Evolutionary conservation across 2,329 filamentous ascomycete genomes (phyloP).

Genomic region (Chaetomium strumarium): DNA sequence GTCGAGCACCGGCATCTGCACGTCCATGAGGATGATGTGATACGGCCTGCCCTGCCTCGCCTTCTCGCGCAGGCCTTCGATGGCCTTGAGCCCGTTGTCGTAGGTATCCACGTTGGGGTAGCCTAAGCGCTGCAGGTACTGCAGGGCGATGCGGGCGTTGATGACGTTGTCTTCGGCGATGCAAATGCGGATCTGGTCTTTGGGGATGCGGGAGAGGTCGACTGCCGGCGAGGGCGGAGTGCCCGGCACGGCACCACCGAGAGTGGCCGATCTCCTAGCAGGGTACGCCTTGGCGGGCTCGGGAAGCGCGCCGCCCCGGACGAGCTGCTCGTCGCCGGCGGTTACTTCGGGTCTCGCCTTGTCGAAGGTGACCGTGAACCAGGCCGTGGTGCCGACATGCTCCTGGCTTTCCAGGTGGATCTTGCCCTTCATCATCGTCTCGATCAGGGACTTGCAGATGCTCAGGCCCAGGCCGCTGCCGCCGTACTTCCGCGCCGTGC

Average conservation of each 20-base stretch:
- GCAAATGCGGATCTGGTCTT: slow-evolving; percentile 76
- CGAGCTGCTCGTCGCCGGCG: slow-evolving; percentile 46
- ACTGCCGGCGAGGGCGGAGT: slow-evolving; percentile 28
- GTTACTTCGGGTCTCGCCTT: slow-evolving; percentile 64
- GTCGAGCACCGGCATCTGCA: slow-evolving; percentile 91
- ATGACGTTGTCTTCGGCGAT: slow-evolving; percentile 95
- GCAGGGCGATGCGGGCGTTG: slow-evolving; percentile 89
- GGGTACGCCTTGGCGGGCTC: slow-evolving; percentile 7
- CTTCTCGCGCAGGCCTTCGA: slow-evolving; percentile 73
- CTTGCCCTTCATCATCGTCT: slow-evolving; percentile 82
- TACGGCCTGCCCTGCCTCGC: slow-evolving; percentile 70
- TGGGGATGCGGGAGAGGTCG: slow-evolving; percentile 67
- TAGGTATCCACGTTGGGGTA: slow-evolving; percentile 79
- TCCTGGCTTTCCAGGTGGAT: slow-evolving; percentile 77
- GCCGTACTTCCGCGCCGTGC: slow-evolving; percentile 84
- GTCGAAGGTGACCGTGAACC: slow-evolving; percentile 79
- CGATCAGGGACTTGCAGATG: slow-evolving; percentile 91
- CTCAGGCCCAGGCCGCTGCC: slow-evolving; percentile 86
- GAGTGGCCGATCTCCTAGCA: neutral
- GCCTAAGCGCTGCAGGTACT: slow-evolving; percentile 80
- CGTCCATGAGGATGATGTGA: slow-evolving; percentile 90
- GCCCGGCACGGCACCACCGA: slow-evolving; percentile 13
- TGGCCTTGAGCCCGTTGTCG: slow-evolving; percentile 81
- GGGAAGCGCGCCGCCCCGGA: slow-evolving; percentile 23
- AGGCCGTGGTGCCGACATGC: slow-evolving; percentile 63